These are phyloP conservation scores for Anthoceros angustus DNA, from an alignment of 225 moss, liverwort and hornwort species.

Conservation along the genomic window DNA sequence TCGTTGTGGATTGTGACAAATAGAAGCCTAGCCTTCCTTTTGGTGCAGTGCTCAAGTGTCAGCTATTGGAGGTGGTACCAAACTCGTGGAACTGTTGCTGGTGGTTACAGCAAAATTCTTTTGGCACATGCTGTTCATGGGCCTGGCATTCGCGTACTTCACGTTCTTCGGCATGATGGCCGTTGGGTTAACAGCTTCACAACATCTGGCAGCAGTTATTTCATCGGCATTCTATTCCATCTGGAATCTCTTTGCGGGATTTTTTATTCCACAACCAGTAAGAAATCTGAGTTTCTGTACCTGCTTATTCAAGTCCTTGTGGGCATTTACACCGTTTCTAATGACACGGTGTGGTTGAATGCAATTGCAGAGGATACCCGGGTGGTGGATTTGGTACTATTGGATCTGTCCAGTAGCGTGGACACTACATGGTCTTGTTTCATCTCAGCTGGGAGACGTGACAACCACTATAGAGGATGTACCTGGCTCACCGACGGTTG, in stretches of 20 bases:
- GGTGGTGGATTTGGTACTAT: slow-evolving; percentile 39
- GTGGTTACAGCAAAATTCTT: slow-evolving; percentile 29
- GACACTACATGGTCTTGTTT: slow-evolving; percentile 26
- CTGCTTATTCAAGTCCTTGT: background rate
- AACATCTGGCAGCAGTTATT: slow-evolving; percentile 31
- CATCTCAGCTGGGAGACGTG: slow-evolving; percentile 34
- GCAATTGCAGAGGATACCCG: slow-evolving; percentile 19
- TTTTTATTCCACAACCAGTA: slow-evolving; percentile 28
- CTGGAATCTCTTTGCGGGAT: slow-evolving; percentile 35
- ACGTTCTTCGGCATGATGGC: slow-evolving; percentile 45
- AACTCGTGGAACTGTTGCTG: background rate
- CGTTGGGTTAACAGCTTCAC: slow-evolving; percentile 26
- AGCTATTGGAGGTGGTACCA: background rate
- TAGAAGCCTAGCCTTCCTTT: background rate
- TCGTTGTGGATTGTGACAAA: background rate
- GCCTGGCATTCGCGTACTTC: slow-evolving; percentile 26
- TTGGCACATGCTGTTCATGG: slow-evolving; percentile 30
- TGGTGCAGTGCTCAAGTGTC: background rate
- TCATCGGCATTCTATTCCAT: slow-evolving; percentile 25
- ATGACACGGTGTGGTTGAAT: background rate
- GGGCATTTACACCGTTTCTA: background rate
- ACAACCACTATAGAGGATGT: background rate
- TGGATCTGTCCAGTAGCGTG: slow-evolving; percentile 25
- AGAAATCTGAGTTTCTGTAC: slow-evolving; percentile 5
- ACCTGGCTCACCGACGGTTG: background rate